Percentiles rank a stretch among this genome's conserved stretches.
phyloP scores from a whole-genome alignment of 1,284 basidiomycete genomes.

The Heterobasidion occidentale region DNA sequence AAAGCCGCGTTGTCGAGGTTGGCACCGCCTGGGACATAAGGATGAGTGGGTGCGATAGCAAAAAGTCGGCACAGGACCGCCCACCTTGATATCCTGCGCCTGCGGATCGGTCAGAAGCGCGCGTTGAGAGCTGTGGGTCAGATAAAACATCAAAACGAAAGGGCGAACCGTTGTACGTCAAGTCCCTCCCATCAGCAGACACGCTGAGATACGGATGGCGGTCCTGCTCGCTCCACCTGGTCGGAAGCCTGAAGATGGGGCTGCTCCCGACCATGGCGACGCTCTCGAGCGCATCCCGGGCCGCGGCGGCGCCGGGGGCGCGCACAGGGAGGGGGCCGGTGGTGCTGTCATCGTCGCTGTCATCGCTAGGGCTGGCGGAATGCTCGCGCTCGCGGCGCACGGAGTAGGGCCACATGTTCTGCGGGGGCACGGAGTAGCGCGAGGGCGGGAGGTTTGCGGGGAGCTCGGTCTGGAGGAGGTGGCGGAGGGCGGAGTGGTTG shows the following conservation, averaged over 20 bases:
- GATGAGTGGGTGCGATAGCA: neutral
- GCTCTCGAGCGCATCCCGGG: slow-evolving; percentile 11
- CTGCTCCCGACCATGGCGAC: slow-evolving; percentile 20
- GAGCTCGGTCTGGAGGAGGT: slow-evolving; percentile 58
- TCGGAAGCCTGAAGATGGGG: slow-evolving; percentile 57
- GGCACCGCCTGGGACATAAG: slow-evolving; percentile 17
- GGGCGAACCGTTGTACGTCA: slow-evolving; percentile 53
- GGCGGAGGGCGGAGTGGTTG: slow-evolving; percentile 62
- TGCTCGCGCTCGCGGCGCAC: slow-evolving; percentile 17
- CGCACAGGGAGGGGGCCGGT: slow-evolving; percentile 33
- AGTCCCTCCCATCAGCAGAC: slow-evolving; percentile 61
- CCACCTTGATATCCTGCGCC: slow-evolving; percentile 8
- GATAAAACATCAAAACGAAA: neutral
- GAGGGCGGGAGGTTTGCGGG: slow-evolving; percentile 30
- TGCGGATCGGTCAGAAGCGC: neutral
- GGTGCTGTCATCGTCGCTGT: slow-evolving; percentile 59
- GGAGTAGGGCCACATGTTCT: slow-evolving; percentile 20
- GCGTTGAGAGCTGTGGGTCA: neutral
- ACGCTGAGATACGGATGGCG: slow-evolving; percentile 53
- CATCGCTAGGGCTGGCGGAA: slow-evolving; percentile 36
- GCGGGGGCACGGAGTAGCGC: slow-evolving; percentile 22
- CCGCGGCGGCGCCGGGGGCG: slow-evolving; percentile 16
- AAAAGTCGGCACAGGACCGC: neutral
- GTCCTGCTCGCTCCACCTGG: slow-evolving; percentile 69
- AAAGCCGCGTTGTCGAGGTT: slow-evolving; percentile 79